Percentiles rank a stretch among this genome's conserved stretches.
phyloP scores from a whole-genome alignment of 805 yeast genomes.

The Barnettozyma pratensis region DNA sequence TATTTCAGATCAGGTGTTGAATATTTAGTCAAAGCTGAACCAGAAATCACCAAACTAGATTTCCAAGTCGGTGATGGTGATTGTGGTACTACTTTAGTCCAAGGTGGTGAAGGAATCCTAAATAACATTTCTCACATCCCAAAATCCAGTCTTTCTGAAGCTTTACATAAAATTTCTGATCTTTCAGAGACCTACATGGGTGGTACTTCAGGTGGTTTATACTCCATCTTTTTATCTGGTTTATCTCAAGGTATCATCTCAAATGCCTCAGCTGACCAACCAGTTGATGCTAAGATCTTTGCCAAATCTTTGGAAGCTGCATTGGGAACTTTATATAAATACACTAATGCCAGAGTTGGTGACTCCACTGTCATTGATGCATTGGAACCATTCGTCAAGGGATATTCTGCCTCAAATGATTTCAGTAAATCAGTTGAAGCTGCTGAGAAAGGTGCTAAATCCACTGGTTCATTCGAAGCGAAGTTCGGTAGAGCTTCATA shows the following conservation, averaged over 20 bases:
- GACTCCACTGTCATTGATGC: conserved; percentile 90
- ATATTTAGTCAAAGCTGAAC: conserved; percentile 59
- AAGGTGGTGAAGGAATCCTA: conserved; percentile 73
- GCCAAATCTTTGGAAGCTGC: conserved; percentile 53
- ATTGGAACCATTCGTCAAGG: conserved; percentile 76
- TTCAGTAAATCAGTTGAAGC: conserved; percentile 58
- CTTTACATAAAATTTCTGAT: conserved; percentile 71
- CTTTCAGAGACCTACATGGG: conserved; percentile 91
- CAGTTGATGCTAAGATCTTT: conserved; percentile 28
- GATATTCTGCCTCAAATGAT: conserved; percentile 46
- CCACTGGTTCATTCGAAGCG: conserved; percentile 71
- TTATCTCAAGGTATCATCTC: conserved; percentile 49
- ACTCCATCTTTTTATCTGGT: conserved; percentile 80
- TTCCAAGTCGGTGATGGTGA: conserved; percentile 95
- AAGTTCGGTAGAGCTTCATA: conserved; percentile 93
- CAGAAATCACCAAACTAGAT: conserved; percentile 78
- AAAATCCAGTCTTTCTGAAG: conserved; percentile 40
- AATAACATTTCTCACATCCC: conserved; percentile 43
- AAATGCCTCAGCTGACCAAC: conserved; percentile 25
- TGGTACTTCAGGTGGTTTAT: conserved; percentile 93
- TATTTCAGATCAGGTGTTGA: conserved; percentile 47
- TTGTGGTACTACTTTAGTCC: conserved; percentile 86
- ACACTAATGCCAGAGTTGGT: conserved; percentile 85
- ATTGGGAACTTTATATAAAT: conserved; percentile 67
- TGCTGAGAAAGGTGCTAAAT: conserved; percentile 70